These are phyloP conservation scores for Platanthera zijinensis DNA, from an alignment of 106 monocot genomes.

Conservation along the genomic window DNA sequence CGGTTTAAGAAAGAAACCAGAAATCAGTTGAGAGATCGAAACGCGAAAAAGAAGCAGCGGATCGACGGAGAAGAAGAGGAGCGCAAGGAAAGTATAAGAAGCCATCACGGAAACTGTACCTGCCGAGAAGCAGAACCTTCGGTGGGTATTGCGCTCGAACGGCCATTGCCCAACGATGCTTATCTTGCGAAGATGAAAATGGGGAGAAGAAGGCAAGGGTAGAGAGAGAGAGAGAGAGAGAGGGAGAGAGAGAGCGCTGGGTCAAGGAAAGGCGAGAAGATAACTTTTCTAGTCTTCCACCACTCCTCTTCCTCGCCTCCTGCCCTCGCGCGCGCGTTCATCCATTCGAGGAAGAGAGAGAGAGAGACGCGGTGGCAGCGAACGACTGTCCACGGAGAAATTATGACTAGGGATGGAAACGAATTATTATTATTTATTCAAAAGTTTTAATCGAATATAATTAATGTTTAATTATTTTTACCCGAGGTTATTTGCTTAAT, in stretches of 20 bases:
- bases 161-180: constrained; percentile 26
- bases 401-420: too few relatives aligned
- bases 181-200: background rate
- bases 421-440: too few relatives aligned
- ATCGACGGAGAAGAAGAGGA: background rate
- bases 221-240: background rate
- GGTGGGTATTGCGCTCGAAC: constrained; percentile 52
- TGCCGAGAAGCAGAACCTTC: constrained; percentile 22
- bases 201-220: too few relatives aligned
- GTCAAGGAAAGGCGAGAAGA: background rate
- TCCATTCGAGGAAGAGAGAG: background rate
- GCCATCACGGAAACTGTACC: constrained; percentile 11
- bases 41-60: background rate
- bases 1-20: background rate
- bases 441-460: too few relatives aligned
- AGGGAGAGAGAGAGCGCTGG: background rate
- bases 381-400: background rate
- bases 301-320: background rate
- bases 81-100: background rate
- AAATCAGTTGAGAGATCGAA: constrained; percentile 2
- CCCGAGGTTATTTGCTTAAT: too few relatives aligned
- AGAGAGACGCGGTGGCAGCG: constrained; percentile 3
- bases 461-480: too few relatives aligned
- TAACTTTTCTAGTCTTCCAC: too few relatives aligned
- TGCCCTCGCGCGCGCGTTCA: constrained; percentile 5